Evolutionary conservation across 768 basidiomycete species (phyloP), one percentile per base, ranked within the genome.

Genomic region (Gyrodon lividus): DNA sequence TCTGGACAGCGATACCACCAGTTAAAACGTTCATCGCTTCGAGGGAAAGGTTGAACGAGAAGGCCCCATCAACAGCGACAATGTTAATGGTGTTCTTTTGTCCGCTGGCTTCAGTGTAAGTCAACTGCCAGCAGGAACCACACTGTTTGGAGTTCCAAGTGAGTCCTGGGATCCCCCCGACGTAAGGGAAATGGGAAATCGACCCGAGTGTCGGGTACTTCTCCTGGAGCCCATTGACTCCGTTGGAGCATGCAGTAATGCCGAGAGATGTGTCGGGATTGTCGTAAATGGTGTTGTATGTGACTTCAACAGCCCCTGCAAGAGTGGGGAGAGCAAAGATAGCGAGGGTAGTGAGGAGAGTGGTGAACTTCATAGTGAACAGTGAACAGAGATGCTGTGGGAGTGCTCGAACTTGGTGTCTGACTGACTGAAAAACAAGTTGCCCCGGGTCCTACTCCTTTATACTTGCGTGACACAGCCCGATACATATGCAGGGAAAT

Each of bases 41-140:
- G 31, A 62, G 51, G 28, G 71, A 62, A 41, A 74, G 61, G 55
- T 76, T 75, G 57, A 73, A 76, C 3, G 70, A 71, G 16, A 49
- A 52, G 1, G 81, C 71, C 46, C 74, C 70, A 57, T 86, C 83
- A 24, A 86, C 70, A 5, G 76, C 84, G 9, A 77, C 60, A 8
- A 83, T 63, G 41, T 72, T 73, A 62, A 83, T 74, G 47, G 60
- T 76, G 56, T 59, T 73, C 31, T 54, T 62, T 1, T 54, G 64
- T 4, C 69, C 70, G n/a, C 58, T 54, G 5, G 57, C 52, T 37
- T 68, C 65, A 17, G 70, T 68, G 68, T 74, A 83, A n/a, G 77
- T 73, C 50, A 85, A 61, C 51, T 74, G 50, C 80, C 81, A 86
- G 68, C 82, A 86, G 31, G 77, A 73, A 19, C 82, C 82, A 56